Evolutionary conservation across 345 rosid species (phyloP).

Genomic region (Sisymbrium altissimum): DNA sequence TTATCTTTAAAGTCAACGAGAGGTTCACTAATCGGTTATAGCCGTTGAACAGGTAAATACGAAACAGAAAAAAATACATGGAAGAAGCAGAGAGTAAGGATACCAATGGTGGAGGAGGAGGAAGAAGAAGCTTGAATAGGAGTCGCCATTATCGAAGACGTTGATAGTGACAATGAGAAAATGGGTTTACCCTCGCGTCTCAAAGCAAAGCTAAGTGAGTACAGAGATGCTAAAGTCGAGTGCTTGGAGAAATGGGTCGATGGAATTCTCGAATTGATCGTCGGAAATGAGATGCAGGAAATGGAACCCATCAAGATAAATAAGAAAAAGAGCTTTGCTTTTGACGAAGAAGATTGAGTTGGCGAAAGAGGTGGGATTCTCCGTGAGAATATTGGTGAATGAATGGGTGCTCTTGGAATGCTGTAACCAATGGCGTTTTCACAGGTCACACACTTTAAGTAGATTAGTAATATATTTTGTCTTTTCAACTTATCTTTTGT

Average conservation of each 20-base stretch:
- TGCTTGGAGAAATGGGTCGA: constrained; percentile 14
- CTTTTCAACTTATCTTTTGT: neutral
- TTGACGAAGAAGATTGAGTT: constrained; percentile 16
- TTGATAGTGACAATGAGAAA: constrained; percentile 20
- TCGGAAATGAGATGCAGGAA: constrained; percentile 26
- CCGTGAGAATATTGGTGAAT: constrained; percentile 5
- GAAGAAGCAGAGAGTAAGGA: constrained; percentile 5
- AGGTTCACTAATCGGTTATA: neutral
- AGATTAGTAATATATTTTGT: neutral
- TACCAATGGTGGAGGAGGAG: constrained; percentile 58
- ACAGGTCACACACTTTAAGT: constrained; percentile 12
- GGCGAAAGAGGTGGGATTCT: neutral
- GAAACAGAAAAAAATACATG: neutral
- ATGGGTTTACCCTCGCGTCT: constrained; percentile 18
- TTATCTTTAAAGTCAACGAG: constrained; percentile 1
- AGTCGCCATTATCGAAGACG: constrained; percentile 35
- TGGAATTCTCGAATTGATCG: constrained; percentile 7
- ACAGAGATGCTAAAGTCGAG: neutral
- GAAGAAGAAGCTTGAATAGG: constrained; percentile 47
- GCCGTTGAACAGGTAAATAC: neutral
- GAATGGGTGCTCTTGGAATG: constrained; percentile 6
- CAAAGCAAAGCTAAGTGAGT: constrained; percentile 21
- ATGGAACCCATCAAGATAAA: constrained; percentile 42
- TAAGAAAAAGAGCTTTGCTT: neutral
- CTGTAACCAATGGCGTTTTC: constrained; percentile 9